phyloP scores from a whole-genome alignment of 495 filamentous ascomycete genomes.

The Bathelium albidoporum region DNA sequence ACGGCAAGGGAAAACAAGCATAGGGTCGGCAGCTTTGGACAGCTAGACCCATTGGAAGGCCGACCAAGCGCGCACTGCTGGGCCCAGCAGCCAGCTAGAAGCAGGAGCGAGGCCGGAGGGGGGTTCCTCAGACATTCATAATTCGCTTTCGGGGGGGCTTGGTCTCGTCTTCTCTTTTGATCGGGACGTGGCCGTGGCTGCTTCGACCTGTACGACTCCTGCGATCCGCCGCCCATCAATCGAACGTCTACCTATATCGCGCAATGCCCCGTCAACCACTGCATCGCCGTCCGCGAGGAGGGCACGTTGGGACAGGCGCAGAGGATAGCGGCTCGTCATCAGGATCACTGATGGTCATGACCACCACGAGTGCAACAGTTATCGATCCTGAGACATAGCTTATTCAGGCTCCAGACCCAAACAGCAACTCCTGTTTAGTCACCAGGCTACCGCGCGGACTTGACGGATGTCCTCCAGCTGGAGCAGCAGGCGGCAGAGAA shows the following conservation, averaged over 20 bases:
- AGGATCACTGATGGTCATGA: not conserved
- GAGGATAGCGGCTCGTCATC: not conserved
- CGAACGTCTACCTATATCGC: not conserved
- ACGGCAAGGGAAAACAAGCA: slow-evolving; percentile 5
- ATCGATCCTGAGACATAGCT: slow-evolving; percentile 3
- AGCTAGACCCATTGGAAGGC: slow-evolving; percentile 3
- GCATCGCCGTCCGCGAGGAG: not conserved
- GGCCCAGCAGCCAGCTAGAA: not conserved
- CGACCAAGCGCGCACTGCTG: not conserved
- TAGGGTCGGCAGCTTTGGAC: slow-evolving; percentile 5
- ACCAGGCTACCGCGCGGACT: not conserved
- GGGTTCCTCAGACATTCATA: slow-evolving; percentile 4
- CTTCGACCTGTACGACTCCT: not conserved
- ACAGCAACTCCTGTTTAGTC: not conserved
- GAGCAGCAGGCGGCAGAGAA: not conserved
- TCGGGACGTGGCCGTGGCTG: slow-evolving; percentile 2
- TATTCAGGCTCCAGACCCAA: not conserved
- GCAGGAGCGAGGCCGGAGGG: not conserved
- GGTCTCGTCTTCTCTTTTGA: not conserved
- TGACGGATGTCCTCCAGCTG: not conserved
- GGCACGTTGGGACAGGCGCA: too few relatives aligned
- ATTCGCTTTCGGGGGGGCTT: not conserved
- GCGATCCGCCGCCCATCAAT: not conserved
- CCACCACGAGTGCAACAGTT: not conserved
- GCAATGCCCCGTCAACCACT: not conserved